A percentile compares a stretch with the other conserved stretches of the same genome.
Evolutionary conservation across 2,329 filamentous ascomycete genomes (phyloP).

Genomic region (Colletotrichum eleusines): DNA sequence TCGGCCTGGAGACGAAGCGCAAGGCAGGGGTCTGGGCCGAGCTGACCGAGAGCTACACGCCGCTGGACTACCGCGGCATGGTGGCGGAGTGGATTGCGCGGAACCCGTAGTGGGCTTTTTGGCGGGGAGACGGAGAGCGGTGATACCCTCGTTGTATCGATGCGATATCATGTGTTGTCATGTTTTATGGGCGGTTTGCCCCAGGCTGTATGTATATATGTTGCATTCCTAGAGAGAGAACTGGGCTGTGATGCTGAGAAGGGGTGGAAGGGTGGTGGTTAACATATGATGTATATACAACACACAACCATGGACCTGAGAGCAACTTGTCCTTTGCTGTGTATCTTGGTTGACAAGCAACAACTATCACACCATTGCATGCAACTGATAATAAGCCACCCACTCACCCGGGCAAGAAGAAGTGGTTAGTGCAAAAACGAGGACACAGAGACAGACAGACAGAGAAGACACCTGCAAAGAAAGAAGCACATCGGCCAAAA

Average conservation of each 20-base stretch:
- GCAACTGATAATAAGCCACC: too few species aligned
- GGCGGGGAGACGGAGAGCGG: not conserved
- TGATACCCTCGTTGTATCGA: not conserved
- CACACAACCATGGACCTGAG: too few species aligned
- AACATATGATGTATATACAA: not conserved
- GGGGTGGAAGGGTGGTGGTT: not conserved
- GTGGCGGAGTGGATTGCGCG: slow-evolving; percentile 55
- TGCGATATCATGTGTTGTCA: too few species aligned
- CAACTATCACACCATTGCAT: too few species aligned
- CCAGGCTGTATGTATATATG: too few species aligned
- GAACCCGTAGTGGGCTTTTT: slow-evolving; percentile 15
- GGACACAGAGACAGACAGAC: too few species aligned
- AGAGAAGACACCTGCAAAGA: not conserved
- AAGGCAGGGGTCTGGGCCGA: slow-evolving; percentile 54
- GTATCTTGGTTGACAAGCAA: too few species aligned
- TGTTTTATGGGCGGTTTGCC: too few species aligned
- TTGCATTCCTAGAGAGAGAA: not conserved
- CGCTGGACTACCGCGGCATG: slow-evolving; percentile 59
- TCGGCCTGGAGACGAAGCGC: slow-evolving; percentile 59
- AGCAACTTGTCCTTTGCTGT: too few species aligned
- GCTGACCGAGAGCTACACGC: slow-evolving; percentile 59
- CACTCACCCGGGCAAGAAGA: too few species aligned
- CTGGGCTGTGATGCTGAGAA: not conserved
- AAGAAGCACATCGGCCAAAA: not conserved
- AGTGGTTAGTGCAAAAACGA: too few species aligned